Base-by-base conservation (phyloP, 768 basidiomycete genomes). In the Phlebiopsis gigantea region DNA sequence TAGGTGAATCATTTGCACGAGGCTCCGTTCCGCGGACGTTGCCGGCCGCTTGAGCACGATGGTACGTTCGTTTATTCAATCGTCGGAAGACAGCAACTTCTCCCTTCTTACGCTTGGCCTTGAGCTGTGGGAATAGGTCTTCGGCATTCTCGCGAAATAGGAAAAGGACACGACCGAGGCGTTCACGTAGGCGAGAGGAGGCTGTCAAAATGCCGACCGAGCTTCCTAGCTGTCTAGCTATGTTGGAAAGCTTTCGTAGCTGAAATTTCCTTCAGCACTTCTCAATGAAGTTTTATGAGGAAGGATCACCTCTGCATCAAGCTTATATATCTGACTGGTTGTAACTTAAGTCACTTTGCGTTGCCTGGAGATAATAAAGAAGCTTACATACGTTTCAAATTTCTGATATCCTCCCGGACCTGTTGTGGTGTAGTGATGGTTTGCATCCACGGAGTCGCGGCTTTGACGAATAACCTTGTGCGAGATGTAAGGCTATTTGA, bases 141-240 rank as follows among this genome's bases (percentile, higher is more conserved):
- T 83, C 81, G 2, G 85, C 84, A 62, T 87, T 89, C 68, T 85
- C 79, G 46, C 79, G 82, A 67, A 86, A 87, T 7, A 88, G 75
- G 65, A 79, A 82, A 8, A 84, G 73, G 12, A 89, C 74, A 60
- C 83, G 82, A 5, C 81, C 79, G 19, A 88, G 72, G 5, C 84
- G 77, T 60, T 82, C 80, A 6, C 87, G 82, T 30, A 89, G 77
- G 62, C 82, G 79, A 66, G 79, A 85, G 1, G 84, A 79, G 17
- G 85, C 86, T 15, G 86, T 85, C 5, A 88, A 75, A 52, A 88
- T 85, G 7, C 84, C 85, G 21, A 86, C 84, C 7, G 85, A 87
- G 51, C 84, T 85, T 22, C 87, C 87, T 0, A 88, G 76, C 64
- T 87, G 86, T 41, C 86, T 80, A n/a, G 85, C 79, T n/a, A 84